Percentiles rank a stretch among this genome's conserved stretches.
Evolutionary conservation across 768 basidiomycete species (phyloP).

Genomic region (Tulasnella sp.): DNA sequence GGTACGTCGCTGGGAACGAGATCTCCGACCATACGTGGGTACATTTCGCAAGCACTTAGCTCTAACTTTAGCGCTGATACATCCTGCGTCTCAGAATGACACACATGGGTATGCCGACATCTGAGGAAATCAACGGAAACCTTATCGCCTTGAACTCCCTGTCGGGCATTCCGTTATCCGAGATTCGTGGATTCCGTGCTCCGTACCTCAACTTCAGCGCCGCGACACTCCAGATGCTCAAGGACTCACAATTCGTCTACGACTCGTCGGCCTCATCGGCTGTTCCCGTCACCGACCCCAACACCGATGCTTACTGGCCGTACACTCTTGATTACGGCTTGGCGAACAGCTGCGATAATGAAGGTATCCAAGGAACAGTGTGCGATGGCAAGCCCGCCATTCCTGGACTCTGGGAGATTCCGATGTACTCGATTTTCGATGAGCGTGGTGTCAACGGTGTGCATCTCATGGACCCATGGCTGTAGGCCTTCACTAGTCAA

Average conservation of each 20-base stretch:
- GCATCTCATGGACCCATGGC: slow-evolving; percentile 78
- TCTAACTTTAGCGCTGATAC: background rate
- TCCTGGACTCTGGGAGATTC: slow-evolving; percentile 75
- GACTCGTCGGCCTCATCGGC: slow-evolving; percentile 53
- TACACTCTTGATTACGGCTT: slow-evolving; percentile 72
- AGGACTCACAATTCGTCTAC: slow-evolving; percentile 51
- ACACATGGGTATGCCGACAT: slow-evolving; percentile 51
- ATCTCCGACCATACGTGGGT: slow-evolving; percentile 68
- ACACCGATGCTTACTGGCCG: slow-evolving; percentile 73
- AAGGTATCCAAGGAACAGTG: slow-evolving; percentile 24
- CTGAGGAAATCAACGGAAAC: slow-evolving; percentile 65
- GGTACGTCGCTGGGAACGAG: slow-evolving; percentile 74
- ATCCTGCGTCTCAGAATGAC: slow-evolving; percentile 46
- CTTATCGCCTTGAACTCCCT: slow-evolving; percentile 68
- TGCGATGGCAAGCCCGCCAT: slow-evolving; percentile 62
- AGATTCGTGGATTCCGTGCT: slow-evolving; percentile 64
- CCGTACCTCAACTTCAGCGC: slow-evolving; percentile 58
- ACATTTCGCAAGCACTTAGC: background rate
- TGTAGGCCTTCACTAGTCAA: slow-evolving; percentile 33
- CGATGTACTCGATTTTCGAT: slow-evolving; percentile 74
- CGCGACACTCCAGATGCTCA: slow-evolving; percentile 49
- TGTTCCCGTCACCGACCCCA: slow-evolving; percentile 49
- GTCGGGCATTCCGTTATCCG: slow-evolving; percentile 56
- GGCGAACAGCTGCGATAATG: slow-evolving; percentile 59
- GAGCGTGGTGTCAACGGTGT: slow-evolving; percentile 38